A percentile compares a stretch with the other conserved stretches of the same genome.
These are phyloP conservation scores for Podosphaera aphanis DNA, from an alignment of 2,329 filamentous ascomycete species.

Conservation along the genomic window DNA sequence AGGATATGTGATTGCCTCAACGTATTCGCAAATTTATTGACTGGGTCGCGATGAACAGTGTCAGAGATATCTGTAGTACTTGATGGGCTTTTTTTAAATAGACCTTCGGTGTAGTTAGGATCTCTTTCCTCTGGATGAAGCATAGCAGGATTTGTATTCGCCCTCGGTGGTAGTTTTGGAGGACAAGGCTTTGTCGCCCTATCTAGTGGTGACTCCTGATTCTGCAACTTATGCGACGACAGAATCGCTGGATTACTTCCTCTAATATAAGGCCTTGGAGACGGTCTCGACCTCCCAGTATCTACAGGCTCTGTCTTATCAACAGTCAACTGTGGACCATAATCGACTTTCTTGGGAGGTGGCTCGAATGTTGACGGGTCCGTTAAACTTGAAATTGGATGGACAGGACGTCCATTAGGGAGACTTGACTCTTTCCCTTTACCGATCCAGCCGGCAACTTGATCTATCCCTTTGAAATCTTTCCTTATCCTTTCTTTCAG, in stretches of 20 bases:
- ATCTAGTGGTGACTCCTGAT: background rate
- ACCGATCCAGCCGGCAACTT: slow-evolving; percentile 17
- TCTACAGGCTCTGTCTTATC: slow-evolving; percentile 4
- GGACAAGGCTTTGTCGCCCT: background rate
- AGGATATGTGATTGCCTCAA: background rate
- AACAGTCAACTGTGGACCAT: slow-evolving; percentile 11
- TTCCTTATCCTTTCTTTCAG: slow-evolving; percentile 27
- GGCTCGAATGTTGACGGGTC: slow-evolving; percentile 43
- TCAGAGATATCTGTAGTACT: background rate
- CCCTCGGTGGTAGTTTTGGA: background rate
- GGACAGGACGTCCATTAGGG: slow-evolving; percentile 10
- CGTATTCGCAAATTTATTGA: background rate
- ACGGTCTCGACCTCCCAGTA: background rate
- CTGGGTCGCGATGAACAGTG: background rate
- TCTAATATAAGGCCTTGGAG: background rate
- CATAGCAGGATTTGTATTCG: background rate
- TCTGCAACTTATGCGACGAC: background rate
- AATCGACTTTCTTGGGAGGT: slow-evolving; percentile 31
- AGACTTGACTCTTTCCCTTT: slow-evolving; percentile 12
- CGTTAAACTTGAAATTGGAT: slow-evolving; percentile 34
- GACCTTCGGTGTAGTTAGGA: background rate
- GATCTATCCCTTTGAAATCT: slow-evolving; percentile 16
- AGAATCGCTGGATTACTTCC: background rate
- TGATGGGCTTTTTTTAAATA: background rate
- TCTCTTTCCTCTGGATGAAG: background rate